Percentiles rank a stretch among this genome's conserved stretches.
phyloP scores from a whole-genome alignment of 129 eudicot genomes.

The Flaveria trinervia region DNA sequence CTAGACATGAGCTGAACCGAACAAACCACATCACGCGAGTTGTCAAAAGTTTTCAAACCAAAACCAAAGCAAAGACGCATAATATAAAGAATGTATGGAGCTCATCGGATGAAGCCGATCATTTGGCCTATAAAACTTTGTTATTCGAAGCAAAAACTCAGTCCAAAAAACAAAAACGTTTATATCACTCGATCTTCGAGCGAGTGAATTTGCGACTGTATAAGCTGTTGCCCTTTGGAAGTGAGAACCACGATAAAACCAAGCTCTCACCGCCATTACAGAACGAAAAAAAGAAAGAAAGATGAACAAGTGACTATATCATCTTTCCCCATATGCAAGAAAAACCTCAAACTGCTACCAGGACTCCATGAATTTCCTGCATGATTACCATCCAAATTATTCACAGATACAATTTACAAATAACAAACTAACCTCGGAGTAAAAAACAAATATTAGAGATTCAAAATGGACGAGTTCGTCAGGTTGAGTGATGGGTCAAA shows the following conservation, averaged over 20 bases:
- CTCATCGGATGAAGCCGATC: background rate
- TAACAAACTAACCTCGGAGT: background rate
- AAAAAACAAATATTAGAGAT: too few species aligned
- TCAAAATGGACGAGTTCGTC: too few species aligned
- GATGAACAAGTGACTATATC: conserved; percentile 20
- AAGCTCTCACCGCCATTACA: conserved; percentile 16
- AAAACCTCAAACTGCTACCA: conserved; percentile 25
- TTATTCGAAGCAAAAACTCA: background rate
- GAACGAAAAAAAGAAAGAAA: background rate
- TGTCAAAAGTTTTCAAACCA: too few species aligned
- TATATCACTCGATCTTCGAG: background rate
- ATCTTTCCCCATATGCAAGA: conserved; percentile 25
- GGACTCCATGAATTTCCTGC: conserved; percentile 19
- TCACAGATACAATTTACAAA: background rate
- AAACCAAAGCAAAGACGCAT: too few species aligned
- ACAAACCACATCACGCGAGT: too few species aligned
- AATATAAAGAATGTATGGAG: too few species aligned
- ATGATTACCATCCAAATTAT: conserved; percentile 10
- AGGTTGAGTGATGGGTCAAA: background rate
- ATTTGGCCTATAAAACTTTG: background rate
- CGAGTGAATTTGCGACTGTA: background rate
- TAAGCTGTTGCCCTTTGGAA: conserved; percentile 15
- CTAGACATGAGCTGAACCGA: too few species aligned
- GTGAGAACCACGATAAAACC: conserved; percentile 27
- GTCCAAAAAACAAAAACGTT: background rate